Evolutionary conservation across 2,329 filamentous ascomycete species (phyloP).

Genomic region (Aspergillus neoniger): DNA sequence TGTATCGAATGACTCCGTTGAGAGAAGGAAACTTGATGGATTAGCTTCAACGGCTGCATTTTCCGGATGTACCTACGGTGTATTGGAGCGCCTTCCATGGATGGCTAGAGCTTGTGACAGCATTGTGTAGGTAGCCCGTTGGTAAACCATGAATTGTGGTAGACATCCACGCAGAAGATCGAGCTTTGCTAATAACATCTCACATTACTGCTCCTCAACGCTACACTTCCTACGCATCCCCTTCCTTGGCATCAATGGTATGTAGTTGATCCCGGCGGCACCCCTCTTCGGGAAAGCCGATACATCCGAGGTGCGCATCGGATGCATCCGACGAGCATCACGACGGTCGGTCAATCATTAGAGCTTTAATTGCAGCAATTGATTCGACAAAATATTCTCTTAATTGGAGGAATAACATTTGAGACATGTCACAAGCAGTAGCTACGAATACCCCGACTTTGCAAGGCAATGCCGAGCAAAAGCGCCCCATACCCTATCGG

Average conservation of each 20-base stretch:
- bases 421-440: neutral
- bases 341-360: no score
- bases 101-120: neutral
- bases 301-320: no score
- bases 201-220: no score
- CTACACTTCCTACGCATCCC: no score
- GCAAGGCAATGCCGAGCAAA: neutral
- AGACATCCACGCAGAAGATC: neutral
- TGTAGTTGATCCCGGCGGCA: no score
- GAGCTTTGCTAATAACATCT: no score
- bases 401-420: no score
- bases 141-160: neutral
- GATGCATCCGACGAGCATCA: no score
- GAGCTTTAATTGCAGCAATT: no score
- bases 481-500: constrained; percentile 8
- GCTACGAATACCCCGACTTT: neutral
- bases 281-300: no score
- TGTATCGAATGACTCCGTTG: neutral
- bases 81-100: neutral
- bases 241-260: no score
- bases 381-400: no score
- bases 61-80: neutral
- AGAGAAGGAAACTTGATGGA: neutral
- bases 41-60: neutral
- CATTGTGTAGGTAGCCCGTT: neutral